A percentile compares a stretch with the other conserved stretches of the same genome.
Conservation (phyloP, 805 yeast species). For the Kazachstania viticola region DNA sequence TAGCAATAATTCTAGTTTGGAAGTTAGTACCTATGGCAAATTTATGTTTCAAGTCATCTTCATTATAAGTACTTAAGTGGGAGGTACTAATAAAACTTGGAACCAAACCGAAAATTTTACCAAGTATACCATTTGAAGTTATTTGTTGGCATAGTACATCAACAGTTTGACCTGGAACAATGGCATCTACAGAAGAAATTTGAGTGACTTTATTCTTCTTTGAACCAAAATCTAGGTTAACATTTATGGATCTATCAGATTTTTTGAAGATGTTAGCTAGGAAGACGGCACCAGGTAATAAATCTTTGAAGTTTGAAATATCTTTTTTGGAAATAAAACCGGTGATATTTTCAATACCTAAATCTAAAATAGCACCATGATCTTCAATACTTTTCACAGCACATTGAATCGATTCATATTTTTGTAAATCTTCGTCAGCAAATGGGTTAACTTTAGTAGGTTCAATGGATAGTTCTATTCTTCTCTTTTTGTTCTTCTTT, state of each 20-base stretch:
- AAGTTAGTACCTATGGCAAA: slow-evolving; percentile 57
- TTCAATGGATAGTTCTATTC: slow-evolving; percentile 60
- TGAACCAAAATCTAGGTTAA: slow-evolving; percentile 38
- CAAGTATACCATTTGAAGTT: slow-evolving; percentile 49
- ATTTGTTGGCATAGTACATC: slow-evolving; percentile 59
- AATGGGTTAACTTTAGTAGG: slow-evolving; percentile 63
- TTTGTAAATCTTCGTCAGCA: slow-evolving; percentile 54
- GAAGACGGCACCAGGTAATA: slow-evolving; percentile 56
- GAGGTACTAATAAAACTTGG: slow-evolving; percentile 60
- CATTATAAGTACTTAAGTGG: slow-evolving; percentile 41
- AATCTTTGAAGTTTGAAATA: slow-evolving; percentile 29
- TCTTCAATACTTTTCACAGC: slow-evolving; percentile 77
- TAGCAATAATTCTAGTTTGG: slow-evolving; percentile 60
- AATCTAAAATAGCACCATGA: slow-evolving; percentile 71
- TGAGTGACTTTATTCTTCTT: slow-evolving; percentile 39
- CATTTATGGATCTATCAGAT: slow-evolving; percentile 34
- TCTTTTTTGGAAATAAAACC: slow-evolving; percentile 76
- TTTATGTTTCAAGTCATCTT: slow-evolving; percentile 43
- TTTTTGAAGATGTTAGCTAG: slow-evolving; percentile 46
- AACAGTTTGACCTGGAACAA: slow-evolving; percentile 76
- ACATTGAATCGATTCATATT: slow-evolving; percentile 56
- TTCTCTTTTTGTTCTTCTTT: slow-evolving; percentile 39
- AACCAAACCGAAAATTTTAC: slow-evolving; percentile 63
- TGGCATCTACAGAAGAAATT: slow-evolving; percentile 64
- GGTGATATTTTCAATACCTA: slow-evolving; percentile 46